Evolutionary conservation across 2,329 filamentous ascomycete genomes (phyloP), one percentile per base, ranked within the genome.

Genomic region (Colletotrichum lindemuthianum): DNA sequence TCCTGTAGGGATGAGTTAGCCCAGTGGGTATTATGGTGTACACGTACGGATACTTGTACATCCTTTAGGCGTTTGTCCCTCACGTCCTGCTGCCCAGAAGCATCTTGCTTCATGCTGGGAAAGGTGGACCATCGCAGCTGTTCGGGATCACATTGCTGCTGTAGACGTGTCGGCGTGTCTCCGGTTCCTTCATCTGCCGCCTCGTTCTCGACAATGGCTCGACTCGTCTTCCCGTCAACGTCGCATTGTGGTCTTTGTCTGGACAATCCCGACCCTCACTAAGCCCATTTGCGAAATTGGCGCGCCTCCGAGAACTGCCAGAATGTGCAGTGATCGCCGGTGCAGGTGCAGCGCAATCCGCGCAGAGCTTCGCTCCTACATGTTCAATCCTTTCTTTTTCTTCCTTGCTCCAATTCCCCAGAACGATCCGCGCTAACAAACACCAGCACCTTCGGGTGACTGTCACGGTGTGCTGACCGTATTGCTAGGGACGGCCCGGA

Each of bases 401-500:
- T 44, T 57, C 54, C 9, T 34, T 43, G 15, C 13, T 44, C 37
- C n/a, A 32, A 13, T 11, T n/a, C 41, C 12, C 40, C 15, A 32
- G 43, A 47, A 48, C 50, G 32, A 47, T 44, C 55, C 39, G 55
- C 37, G 49, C 54, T 58, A 49, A 34, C 24, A 12, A 33, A 10
- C 12, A 36, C 44, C 36, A 13, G 10, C 37, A 39, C 36, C 10
- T 36, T 36, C 54, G 36, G 43, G 10, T 37, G 12, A 57, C 24
- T 12, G 32, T 41, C 45, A 33, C 56, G 56, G 39, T 36, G 45
- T 11, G 48, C 11, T n/a, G 32, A 44, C 51, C 52, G 32, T 48
- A 57, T 60, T 67, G 52, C 61, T 67, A 67, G 65, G 65, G 61
- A 67, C 65, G 61, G 65, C 47, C 65, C 65, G 65, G 65, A 54